phyloP scores from a whole-genome alignment of 2,329 filamentous ascomycete genomes.

The Myotisia sp. region DNA sequence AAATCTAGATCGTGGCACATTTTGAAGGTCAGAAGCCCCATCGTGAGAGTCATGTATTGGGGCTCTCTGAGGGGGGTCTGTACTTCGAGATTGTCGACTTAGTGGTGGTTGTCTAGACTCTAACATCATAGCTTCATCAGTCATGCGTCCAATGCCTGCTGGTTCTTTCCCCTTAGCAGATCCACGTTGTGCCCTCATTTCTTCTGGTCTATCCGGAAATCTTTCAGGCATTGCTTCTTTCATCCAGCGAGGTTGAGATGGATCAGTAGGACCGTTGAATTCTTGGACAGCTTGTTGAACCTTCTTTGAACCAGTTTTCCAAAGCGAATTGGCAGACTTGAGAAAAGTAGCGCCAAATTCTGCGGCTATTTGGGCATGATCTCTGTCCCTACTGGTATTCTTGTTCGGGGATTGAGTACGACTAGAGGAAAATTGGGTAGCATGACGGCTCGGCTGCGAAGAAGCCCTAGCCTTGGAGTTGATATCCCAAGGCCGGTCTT shows the following conservation, averaged over 20 bases:
- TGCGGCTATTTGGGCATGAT: conserved; percentile 66
- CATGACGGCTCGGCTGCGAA: neutral
- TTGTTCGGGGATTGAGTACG: conserved; percentile 16
- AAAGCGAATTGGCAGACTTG: conserved; percentile 87
- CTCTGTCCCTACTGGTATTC: conserved; percentile 41
- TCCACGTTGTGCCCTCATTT: conserved; percentile 13
- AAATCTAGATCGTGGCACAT: conserved; percentile 2
- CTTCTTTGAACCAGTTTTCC: conserved; percentile 89
- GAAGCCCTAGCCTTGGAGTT: conserved; percentile 1
- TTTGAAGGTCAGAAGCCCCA: conserved; percentile 1
- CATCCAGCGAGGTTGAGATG: conserved; percentile 88
- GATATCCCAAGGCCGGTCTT: conserved; percentile 13
- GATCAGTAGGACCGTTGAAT: conserved; percentile 58
- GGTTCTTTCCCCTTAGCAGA: conserved; percentile 7
- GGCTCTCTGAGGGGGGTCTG: neutral
- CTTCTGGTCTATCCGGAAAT: conserved; percentile 5
- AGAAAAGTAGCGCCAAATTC: conserved; percentile 71
- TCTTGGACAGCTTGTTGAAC: conserved; percentile 86
- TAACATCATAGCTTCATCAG: conserved; percentile 56
- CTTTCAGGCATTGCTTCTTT: conserved; percentile 43
- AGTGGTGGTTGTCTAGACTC: conserved; percentile 32
- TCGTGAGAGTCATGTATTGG: neutral
- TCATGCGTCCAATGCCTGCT: conserved; percentile 9
- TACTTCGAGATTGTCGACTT: neutral
- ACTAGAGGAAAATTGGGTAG: conserved; percentile 4